A percentile compares a stretch with the other conserved stretches of the same genome.
Conservation (phyloP, 108 stramenopile species). For the Skeletonema tropicum region DNA sequence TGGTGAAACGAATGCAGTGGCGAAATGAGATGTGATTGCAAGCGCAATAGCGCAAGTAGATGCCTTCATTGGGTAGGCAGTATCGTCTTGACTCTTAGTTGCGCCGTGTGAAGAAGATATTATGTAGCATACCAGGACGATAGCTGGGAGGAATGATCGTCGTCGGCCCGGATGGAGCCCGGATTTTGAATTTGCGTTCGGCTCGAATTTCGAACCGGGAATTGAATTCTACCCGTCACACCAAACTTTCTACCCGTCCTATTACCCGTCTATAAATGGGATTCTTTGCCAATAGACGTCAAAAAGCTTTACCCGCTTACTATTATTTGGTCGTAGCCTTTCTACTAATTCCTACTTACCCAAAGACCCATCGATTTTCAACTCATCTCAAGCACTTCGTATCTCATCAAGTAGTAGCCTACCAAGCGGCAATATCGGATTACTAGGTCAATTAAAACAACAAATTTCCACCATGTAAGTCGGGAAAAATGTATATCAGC, state of each 20-base stretch:
- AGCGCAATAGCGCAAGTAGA: neutral
- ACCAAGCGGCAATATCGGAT: constrained; percentile 9
- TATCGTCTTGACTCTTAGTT: neutral
- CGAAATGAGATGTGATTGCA: neutral
- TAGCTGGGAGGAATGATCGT: too few relatives aligned
- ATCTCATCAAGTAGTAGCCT: neutral
- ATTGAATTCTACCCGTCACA: neutral
- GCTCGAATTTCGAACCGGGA: neutral
- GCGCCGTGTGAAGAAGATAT: too few relatives aligned
- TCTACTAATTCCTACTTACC: constrained; percentile 1
- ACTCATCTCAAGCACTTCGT: neutral
- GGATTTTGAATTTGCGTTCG: neutral
- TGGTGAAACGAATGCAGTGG: neutral
- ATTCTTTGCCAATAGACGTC: neutral
- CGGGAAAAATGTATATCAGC: neutral
- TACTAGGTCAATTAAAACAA: constrained; percentile 41
- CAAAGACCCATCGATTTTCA: constrained; percentile 1
- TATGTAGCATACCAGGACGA: too few relatives aligned
- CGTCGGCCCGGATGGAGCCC: too few relatives aligned
- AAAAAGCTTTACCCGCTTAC: neutral
- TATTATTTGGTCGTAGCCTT: neutral
- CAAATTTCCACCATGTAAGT: constrained; percentile 43
- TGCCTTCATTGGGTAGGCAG: neutral
- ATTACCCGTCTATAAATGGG: neutral
- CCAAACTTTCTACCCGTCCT: neutral